These are phyloP conservation scores for Oryza glumipatula DNA, from an alignment of 176 grass and related monocot species.

Conservation along the genomic window DNA sequence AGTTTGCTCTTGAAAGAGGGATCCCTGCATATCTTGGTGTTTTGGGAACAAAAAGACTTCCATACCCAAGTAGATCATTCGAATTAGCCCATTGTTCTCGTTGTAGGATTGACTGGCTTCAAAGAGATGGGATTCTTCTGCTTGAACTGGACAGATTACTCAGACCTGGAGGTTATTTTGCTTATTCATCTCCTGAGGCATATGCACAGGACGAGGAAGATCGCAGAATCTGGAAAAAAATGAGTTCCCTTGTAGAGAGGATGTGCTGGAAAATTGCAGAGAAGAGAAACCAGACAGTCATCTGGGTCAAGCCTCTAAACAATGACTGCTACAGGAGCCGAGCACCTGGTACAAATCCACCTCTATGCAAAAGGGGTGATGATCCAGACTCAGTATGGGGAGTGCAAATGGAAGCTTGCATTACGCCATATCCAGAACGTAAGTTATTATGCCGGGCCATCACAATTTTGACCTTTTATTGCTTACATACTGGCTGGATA, in stretches of 20 bases:
- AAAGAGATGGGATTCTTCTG: conserved; percentile 93
- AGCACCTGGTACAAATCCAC: conserved; percentile 65
- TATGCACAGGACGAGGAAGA: conserved; percentile 99
- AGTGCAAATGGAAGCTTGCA: conserved; percentile 89
- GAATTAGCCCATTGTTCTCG: conserved; percentile 98
- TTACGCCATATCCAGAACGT: conserved; percentile 88
- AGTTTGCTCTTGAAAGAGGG: conserved; percentile 98
- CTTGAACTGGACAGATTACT: conserved; percentile 95
- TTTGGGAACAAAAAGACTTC: conserved; percentile 94
- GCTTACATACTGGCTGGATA: conserved; percentile 20
- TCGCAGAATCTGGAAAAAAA: conserved; percentile 91
- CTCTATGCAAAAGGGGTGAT: conserved; percentile 79
- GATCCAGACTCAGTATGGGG: conserved; percentile 96
- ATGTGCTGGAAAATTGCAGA: conserved; percentile 98
- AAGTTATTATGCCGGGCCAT: conserved; percentile 42
- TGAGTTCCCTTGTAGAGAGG: conserved; percentile 92
- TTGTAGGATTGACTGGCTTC: conserved; percentile 97
- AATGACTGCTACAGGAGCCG: conserved; percentile 97
- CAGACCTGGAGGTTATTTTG: conserved; percentile 97
- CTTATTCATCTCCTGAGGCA: conserved; percentile 97
- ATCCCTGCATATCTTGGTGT: conserved; percentile 98
- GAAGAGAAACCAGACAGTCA: conserved; percentile 97
- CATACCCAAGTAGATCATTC: conserved; percentile 95
- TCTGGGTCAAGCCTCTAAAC: conserved; percentile 97
- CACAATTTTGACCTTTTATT: conserved; percentile 17